These are phyloP conservation scores for Alternaria gaisen DNA, from an alignment of 2,329 filamentous ascomycete species.

Conservation along the genomic window DNA sequence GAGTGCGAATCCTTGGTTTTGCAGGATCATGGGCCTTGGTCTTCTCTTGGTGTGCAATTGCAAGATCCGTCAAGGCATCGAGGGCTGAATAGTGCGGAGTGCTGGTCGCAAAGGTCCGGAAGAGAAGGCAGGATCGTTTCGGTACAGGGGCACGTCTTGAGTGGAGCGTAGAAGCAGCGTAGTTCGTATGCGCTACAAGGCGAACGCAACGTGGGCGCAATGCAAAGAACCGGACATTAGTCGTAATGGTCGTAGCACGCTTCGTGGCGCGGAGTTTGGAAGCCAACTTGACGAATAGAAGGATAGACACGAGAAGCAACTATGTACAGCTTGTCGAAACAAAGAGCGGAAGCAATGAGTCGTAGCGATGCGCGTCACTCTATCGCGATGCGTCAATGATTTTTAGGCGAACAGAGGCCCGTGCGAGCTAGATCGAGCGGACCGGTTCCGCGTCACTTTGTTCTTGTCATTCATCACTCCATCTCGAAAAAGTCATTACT, in stretches of 20 bases:
- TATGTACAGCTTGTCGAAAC: constrained; percentile 12
- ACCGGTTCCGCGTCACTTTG: constrained; percentile 2
- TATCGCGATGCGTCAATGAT: constrained; percentile 16
- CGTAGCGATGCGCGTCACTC: constrained; percentile 12
- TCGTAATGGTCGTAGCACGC: constrained; percentile 42
- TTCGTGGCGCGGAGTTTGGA: constrained; percentile 27
- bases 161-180: constrained; percentile 7
- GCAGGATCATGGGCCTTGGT: not conserved
- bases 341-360: not conserved
- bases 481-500: not conserved
- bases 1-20: not conserved
- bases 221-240: constrained; percentile 18
- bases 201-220: constrained; percentile 22
- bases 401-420: constrained; percentile 13
- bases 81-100: constrained; percentile 2
- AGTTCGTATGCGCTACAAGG: constrained; percentile 3
- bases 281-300: constrained; percentile 43
- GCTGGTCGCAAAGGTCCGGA: constrained; percentile 7
- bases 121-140: too few species aligned
- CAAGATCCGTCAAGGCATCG: constrained; percentile 11
- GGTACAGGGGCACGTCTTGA: not conserved
- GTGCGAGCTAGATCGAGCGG: constrained; percentile 10
- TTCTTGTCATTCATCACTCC: not conserved
- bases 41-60: constrained; percentile 3
- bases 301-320: constrained; percentile 13